Base-by-base conservation (phyloP, 2,329 filamentous ascomycete genomes). In the Sclerotinia trifoliorum region DNA sequence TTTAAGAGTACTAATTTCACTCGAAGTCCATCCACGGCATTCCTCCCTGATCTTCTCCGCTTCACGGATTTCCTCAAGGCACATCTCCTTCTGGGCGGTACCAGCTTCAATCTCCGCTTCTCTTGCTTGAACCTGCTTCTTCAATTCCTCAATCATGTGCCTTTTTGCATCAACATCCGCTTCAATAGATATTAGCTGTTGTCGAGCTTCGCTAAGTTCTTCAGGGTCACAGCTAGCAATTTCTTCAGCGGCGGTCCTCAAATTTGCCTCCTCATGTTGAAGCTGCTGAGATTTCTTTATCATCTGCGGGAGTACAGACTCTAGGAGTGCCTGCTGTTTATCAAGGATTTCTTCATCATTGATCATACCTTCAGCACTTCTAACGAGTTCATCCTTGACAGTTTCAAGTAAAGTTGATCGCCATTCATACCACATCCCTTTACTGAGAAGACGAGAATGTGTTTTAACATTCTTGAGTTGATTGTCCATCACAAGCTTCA, bases 391-490 rank as follows among this genome's bases (percentile, higher is more conserved):
- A 73, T 93, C 89, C 76, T 91, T 93, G 49, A 99, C 92, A 91
- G 71, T 89, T 80, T 93, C 85, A 42, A 91, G 88, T 32, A 98
- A 85, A 75, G 95, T 94, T 84, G 92, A 94, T 52, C 95, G 90
- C 95, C 95, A 99, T 76, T 94, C 91, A 78, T 99, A 99, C 95
- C 95, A 99, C 83, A 95, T 94, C 68, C 92, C 93, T 78, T 97
- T 97, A 81, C 94, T 97, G 64, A 94, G 83, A 19, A 97, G 84
- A 35, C 95, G 87, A 21, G 94, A 93, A 78, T 96, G 91, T 0
- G 93, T 94, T 82, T 97, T 98, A 79, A 97, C 91, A 76, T 98
- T 97, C 79, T 96, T 95, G 83, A 99, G 95, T 77, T 98, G 94
- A 72, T 92, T 95, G 80, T 99, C 94, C 89, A 99, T 96, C 65